A percentile compares a stretch with the other conserved stretches of the same genome.
These are phyloP conservation scores for Carpinus viminea DNA, from an alignment of 306 rosid species.

Conservation along the genomic window DNA sequence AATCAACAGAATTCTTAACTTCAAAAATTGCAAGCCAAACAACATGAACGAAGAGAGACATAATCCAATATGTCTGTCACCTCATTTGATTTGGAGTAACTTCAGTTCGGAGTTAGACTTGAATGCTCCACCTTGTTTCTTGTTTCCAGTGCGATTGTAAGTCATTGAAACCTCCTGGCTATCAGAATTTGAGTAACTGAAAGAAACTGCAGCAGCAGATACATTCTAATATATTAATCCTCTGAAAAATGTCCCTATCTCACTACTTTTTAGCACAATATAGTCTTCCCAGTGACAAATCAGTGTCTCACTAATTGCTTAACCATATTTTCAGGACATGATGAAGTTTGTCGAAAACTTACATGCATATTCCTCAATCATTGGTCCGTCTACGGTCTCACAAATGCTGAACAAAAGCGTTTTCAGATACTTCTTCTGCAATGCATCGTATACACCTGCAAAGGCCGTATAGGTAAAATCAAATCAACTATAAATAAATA, in stretches of 20 bases:
- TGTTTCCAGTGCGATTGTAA: slow-evolving; percentile 78
- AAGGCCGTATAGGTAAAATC: neutral
- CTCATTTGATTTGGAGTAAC: slow-evolving; percentile 94
- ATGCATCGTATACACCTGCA: slow-evolving; percentile 88
- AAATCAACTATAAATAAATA: neutral
- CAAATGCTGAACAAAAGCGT: slow-evolving; percentile 86
- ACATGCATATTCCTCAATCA: slow-evolving; percentile 98
- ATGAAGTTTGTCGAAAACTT: slow-evolving; percentile 34
- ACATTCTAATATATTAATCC: slow-evolving; percentile 7
- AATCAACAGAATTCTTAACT: neutral
- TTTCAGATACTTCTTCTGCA: slow-evolving; percentile 83
- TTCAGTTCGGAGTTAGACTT: slow-evolving; percentile 69
- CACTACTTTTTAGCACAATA: slow-evolving; percentile 2
- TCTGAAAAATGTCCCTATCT: slow-evolving; percentile 7
- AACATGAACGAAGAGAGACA: neutral
- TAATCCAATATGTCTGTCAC: slow-evolving; percentile 32
- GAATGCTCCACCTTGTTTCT: slow-evolving; percentile 75
- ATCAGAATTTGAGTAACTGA: slow-evolving; percentile 74
- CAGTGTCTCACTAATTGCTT: neutral
- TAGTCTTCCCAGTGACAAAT: neutral
- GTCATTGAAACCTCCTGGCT: slow-evolving; percentile 84
- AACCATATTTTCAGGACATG: neutral
- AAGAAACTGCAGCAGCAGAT: slow-evolving; percentile 65
- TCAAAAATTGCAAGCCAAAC: neutral
- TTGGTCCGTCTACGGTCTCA: slow-evolving; percentile 81